These are phyloP conservation scores for Nakazawaea wyomingensis DNA, from an alignment of 805 yeast genomes.

Conservation along the genomic window DNA sequence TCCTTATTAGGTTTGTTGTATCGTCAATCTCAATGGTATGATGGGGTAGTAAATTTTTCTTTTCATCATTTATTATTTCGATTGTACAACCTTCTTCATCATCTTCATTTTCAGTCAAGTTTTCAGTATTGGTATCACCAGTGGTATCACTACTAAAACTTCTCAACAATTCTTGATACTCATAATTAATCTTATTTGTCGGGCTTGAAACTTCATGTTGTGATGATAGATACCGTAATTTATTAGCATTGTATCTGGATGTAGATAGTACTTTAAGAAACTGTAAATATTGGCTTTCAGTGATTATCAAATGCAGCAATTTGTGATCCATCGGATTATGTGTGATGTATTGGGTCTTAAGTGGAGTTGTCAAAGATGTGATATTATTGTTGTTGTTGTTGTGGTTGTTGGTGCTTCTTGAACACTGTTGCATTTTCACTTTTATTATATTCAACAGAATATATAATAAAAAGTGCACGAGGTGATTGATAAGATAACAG, in stretches of 20 bases:
- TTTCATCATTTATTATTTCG: not conserved
- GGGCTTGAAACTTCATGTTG: too few species aligned
- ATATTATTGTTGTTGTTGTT: slow-evolving; percentile 1
- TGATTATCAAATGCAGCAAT: slow-evolving; percentile 9
- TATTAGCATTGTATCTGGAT: slow-evolving; percentile 5
- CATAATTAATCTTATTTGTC: not conserved
- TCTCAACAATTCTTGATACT: slow-evolving; percentile 8
- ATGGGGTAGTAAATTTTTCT: not conserved
- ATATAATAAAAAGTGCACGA: too few species aligned
- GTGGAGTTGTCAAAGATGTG: slow-evolving; percentile 7
- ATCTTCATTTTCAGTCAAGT: slow-evolving; percentile 6
- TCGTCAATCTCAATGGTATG: not conserved
- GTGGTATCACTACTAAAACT: slow-evolving; percentile 12
- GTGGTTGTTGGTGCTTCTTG: too few species aligned
- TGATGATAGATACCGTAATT: too few species aligned
- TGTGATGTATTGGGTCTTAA: slow-evolving; percentile 3
- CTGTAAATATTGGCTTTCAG: slow-evolving; percentile 10
- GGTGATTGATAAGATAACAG: too few species aligned
- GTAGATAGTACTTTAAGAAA: slow-evolving; percentile 6
- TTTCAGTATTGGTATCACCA: slow-evolving; percentile 9
- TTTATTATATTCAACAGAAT: too few species aligned
- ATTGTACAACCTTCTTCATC: not conserved
- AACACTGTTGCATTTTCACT: slow-evolving; percentile 1
- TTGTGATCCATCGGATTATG: slow-evolving; percentile 12
- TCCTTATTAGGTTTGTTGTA: not conserved